Conservation (phyloP, 257 asterid species). For the Thymus quinquecostatus region DNA sequence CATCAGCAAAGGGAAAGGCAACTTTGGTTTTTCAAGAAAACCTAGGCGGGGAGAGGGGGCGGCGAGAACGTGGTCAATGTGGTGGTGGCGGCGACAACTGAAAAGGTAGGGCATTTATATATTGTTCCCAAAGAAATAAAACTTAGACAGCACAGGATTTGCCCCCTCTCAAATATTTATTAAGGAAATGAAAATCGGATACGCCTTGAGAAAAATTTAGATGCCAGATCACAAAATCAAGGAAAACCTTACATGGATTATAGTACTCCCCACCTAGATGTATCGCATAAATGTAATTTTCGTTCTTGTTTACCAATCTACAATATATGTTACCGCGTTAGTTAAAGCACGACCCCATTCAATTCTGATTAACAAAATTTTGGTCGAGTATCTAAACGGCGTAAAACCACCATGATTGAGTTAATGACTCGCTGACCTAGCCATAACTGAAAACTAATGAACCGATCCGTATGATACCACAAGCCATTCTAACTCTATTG, state of each 20-base stretch:
- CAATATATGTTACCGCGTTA: background rate
- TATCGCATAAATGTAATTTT: background rate
- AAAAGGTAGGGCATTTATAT: background rate
- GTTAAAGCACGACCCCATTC: background rate
- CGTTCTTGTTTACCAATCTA: background rate
- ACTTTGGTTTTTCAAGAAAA: slow-evolving; percentile 2
- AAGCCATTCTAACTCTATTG: background rate
- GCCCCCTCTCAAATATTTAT: background rate
- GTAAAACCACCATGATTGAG: background rate
- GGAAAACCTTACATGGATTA: background rate
- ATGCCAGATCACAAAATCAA: slow-evolving; percentile 1
- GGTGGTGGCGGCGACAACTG: background rate
- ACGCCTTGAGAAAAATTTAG: background rate
- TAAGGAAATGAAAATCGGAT: background rate
- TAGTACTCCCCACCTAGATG: background rate
- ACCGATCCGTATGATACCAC: slow-evolving; percentile 5
- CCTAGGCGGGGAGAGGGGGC: background rate
- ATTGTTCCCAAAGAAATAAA: too few relatives aligned
- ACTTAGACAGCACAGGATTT: background rate
- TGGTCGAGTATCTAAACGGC: slow-evolving; percentile 10
- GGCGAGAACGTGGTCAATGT: background rate
- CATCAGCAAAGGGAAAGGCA: slow-evolving; percentile 10
- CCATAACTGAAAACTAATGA: background rate
- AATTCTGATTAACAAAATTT: background rate
- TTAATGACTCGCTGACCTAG: background rate